Evolutionary conservation across 768 basidiomycete genomes (phyloP).

Genomic region (Termitomyces sp.): DNA sequence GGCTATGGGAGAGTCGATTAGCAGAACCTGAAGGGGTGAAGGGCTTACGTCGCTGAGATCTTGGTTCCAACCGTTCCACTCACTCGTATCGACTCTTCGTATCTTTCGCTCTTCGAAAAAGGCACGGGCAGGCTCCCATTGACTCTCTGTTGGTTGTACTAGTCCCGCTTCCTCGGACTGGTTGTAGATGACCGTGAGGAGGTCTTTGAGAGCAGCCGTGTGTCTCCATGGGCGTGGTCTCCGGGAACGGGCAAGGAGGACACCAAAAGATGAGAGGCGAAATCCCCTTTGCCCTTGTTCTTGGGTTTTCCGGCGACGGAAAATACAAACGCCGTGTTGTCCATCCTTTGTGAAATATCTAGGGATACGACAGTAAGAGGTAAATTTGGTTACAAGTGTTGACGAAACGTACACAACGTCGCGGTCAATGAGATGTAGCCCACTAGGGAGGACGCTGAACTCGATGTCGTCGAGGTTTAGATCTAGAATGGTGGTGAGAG

Average conservation of each 20-base stretch:
- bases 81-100: conserved; percentile 44
- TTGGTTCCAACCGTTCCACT: conserved; percentile 66
- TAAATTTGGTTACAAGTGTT: not conserved
- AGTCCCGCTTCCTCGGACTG: conserved; percentile 42
- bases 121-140: conserved; percentile 57
- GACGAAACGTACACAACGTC: conserved; percentile 67
- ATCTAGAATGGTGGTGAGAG: conserved; percentile 34
- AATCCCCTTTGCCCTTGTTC: conserved; percentile 78
- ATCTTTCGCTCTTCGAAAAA: conserved; percentile 69
- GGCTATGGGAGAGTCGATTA: not conserved
- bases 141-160: conserved; percentile 46
- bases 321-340: conserved; percentile 71
- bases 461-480: conserved; percentile 68
- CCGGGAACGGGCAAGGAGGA: conserved; percentile 61
- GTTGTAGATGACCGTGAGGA: conserved; percentile 52
- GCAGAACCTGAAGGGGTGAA: not conserved
- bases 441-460: conserved; percentile 79
- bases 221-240: conserved; percentile 78
- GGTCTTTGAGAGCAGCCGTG: conserved; percentile 55
- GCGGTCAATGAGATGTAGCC: conserved; percentile 72
- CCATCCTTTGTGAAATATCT: conserved; percentile 73
- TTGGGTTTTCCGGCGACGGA: conserved; percentile 61
- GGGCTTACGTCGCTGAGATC: conserved; percentile 56
- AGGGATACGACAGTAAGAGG: conserved; percentile 4
- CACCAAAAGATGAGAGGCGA: conserved; percentile 73